Evolutionary conservation across 2,329 filamentous ascomycete genomes (phyloP), one percentile per base, ranked within the genome.

Genomic region (Aspergillus transmontanensis): DNA sequence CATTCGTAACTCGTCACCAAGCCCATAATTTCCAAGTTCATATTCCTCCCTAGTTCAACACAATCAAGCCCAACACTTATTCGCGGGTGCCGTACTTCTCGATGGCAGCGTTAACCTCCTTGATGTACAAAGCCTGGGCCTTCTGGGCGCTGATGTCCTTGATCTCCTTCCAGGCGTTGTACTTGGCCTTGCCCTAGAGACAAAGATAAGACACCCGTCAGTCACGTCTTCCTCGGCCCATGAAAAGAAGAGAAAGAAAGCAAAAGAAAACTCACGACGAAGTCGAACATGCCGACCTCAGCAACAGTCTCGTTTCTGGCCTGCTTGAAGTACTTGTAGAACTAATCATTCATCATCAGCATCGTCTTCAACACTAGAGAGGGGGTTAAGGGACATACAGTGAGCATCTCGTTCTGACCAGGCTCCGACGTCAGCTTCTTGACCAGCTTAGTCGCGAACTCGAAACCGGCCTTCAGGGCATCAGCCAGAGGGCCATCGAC

Each of bases 51-150:
- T 39, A 41, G 23, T 6, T 19, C 41, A 56, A 61, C 45, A 39
- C 6, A 43, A n/a, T 11, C 19, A 16, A 32, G 3, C 26, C 43
- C 19, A n/a, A 28, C 32, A 39, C 7, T 39, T 55, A 56, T 36
- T 71, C 66, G n/a, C 69, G 66, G 30, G 69, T 69, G 12, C 89
- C 90, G 79, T 89, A 86, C 77, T 86, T 86, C 64, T 73, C 79
- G 86, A 95, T 93, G 74, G 96, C 80, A 73, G 83, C 78, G 79
- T 93, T 88, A 68, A 95, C 87, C 65, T 90, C 82, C 70, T 84
- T 83, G 72, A 96, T 86, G 81, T 97, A 97, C 75, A 86, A 82
- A 76, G 87, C 84, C 86, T 96, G 90, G 23, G 93, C 93, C 68
- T 88, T 79, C 67, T 89, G 85, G 65, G 86, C 74, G 65, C 84